Percentiles rank a stretch among this genome's conserved stretches.
Evolutionary conservation across 106 monocot genomes (phyloP).

Genomic region (Phalaenopsis aphrodite): DNA sequence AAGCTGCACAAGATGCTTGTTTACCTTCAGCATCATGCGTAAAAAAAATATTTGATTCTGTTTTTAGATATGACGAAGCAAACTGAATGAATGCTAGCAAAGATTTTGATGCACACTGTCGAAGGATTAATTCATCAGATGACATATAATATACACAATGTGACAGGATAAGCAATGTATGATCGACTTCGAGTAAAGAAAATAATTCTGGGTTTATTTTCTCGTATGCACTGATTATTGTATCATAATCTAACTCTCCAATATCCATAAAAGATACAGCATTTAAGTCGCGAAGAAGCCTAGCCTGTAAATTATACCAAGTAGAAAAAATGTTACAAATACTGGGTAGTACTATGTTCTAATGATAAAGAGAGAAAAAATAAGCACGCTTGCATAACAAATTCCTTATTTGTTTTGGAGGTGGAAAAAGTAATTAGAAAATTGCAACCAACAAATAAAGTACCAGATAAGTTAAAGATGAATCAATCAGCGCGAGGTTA

Average conservation of each 20-base stretch:
- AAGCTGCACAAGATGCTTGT: background rate
- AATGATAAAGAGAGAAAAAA: background rate
- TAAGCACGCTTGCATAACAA: background rate
- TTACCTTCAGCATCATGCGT: background rate
- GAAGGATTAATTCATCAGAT: slow-evolving; percentile 67
- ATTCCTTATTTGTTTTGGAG: background rate
- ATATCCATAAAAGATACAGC: slow-evolving; percentile 55
- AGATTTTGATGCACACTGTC: slow-evolving; percentile 72
- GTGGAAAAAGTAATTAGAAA: background rate
- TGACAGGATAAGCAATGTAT: slow-evolving; percentile 57
- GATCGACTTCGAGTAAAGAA: slow-evolving; percentile 29
- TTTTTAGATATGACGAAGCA: slow-evolving; percentile 20
- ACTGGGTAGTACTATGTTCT: background rate
- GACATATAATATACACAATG: slow-evolving; percentile 86
- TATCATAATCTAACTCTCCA: slow-evolving; percentile 87
- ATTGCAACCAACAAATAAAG: background rate
- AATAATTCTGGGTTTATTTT: slow-evolving; percentile 43
- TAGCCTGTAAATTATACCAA: slow-evolving; percentile 39
- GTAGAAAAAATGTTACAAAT: background rate
- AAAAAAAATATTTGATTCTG: background rate
- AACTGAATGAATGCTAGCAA: slow-evolving; percentile 65
- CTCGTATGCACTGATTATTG: slow-evolving; percentile 60
- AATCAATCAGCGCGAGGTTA: slow-evolving; percentile 39
- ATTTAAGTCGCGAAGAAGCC: slow-evolving; percentile 61
- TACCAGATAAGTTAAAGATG: slow-evolving; percentile 65